These are phyloP conservation scores for Aspergillus sp. DNA, from an alignment of 2,329 filamentous ascomycete genomes.

Conservation along the genomic window DNA sequence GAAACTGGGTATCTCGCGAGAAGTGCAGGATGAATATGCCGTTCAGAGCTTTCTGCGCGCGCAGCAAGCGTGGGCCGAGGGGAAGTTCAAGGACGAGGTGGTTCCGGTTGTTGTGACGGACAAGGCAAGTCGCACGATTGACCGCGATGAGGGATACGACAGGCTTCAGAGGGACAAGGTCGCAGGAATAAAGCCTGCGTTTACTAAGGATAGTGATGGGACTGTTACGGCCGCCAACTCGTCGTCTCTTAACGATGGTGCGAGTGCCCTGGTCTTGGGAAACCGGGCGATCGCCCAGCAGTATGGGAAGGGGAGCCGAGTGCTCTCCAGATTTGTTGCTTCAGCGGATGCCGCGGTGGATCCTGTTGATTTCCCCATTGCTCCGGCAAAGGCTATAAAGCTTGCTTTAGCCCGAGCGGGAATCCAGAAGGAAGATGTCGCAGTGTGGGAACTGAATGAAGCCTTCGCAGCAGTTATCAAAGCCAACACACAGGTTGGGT, in stretches of 20 bases:
- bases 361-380: conserved; percentile 89
- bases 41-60: conserved; percentile 86
- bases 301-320: conserved; percentile 73
- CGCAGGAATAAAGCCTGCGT: conserved; percentile 82
- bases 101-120: conserved; percentile 80
- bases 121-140: conserved; percentile 77
- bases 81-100: conserved; percentile 85
- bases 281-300: conserved; percentile 77
- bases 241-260: conserved; percentile 92
- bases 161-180: conserved; percentile 86
- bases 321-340: conserved; percentile 81
- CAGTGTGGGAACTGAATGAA: conserved; percentile 98
- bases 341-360: conserved; percentile 89
- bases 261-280: conserved; percentile 81
- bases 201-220: conserved; percentile 78
- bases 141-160: conserved; percentile 89
- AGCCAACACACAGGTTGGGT: conserved; percentile 76
- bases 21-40: conserved; percentile 89
- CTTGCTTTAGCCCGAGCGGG: conserved; percentile 84
- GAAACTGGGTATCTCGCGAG: conserved; percentile 74
- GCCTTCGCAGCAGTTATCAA: conserved; percentile 95
- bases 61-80: conserved; percentile 81
- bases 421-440: conserved; percentile 86
- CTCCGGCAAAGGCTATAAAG: conserved; percentile 87
- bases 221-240: conserved; percentile 94